Evolutionary conservation across 1,139 yeast genomes (phyloP).

Genomic region (Diutina catenulata): DNA sequence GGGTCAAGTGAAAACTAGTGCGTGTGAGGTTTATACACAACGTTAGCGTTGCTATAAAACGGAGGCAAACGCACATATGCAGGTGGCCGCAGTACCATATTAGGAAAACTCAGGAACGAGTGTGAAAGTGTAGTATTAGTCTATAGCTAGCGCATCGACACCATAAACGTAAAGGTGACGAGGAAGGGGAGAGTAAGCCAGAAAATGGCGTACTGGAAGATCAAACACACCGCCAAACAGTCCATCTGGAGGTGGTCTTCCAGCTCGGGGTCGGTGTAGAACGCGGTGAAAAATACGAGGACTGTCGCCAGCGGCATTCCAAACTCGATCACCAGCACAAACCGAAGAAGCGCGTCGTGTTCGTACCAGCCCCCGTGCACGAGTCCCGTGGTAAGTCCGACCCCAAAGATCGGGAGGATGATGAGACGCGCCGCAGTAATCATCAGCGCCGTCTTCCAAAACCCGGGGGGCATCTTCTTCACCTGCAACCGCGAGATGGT

Average conservation of each 20-base stretch:
- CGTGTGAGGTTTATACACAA: conserved; percentile 1
- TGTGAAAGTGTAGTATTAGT: too few species aligned
- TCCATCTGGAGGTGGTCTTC: conserved; percentile 69
- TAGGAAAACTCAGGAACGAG: too few species aligned
- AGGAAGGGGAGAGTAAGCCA: conserved; percentile 55
- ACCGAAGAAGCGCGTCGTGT: conserved; percentile 39
- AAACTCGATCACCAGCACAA: conserved; percentile 64
- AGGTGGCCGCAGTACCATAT: too few species aligned
- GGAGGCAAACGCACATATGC: too few species aligned
- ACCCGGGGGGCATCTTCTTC: conserved; percentile 48
- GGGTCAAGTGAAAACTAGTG: neutral
- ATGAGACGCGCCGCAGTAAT: conserved; percentile 24
- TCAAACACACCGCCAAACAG: conserved; percentile 61
- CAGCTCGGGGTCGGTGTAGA: conserved; percentile 56
- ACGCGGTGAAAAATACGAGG: conserved; percentile 73
- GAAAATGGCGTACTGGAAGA: conserved; percentile 54
- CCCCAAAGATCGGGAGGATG: conserved; percentile 33
- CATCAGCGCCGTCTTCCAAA: conserved; percentile 42
- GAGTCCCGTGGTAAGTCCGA: conserved; percentile 32
- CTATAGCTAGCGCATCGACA: too few species aligned
- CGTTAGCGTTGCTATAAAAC: too few species aligned
- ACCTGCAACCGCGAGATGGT: conserved; percentile 67
- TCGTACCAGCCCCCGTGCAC: conserved; percentile 35
- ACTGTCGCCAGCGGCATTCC: conserved; percentile 85
- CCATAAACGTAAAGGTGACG: conserved; percentile 44